Percentiles rank a stretch among this genome's conserved stretches.
These are phyloP conservation scores for Pythium insidiosum DNA, from an alignment of 352 stramenopile genomes.

Conservation along the genomic window DNA sequence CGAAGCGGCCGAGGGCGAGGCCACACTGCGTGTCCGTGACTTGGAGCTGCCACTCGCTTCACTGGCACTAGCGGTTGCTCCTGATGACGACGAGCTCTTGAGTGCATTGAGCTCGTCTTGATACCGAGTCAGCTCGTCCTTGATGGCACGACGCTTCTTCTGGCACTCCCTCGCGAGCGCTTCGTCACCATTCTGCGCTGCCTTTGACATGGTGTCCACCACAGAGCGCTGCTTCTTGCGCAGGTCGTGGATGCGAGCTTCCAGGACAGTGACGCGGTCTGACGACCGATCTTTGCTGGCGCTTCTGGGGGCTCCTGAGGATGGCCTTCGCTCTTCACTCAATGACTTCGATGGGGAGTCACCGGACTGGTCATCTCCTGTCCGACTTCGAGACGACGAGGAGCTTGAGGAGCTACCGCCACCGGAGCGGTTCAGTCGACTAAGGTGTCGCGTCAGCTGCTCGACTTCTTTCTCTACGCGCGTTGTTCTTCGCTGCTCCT, in stretches of 20 bases:
- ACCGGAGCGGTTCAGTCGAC: constrained; percentile 1
- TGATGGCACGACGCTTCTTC: constrained; percentile 59
- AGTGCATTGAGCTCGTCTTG: constrained; percentile 59
- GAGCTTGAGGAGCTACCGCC: constrained; percentile 19
- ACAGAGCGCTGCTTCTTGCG: constrained; percentile 71
- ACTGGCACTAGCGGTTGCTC: no score
- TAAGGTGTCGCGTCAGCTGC: constrained; percentile 73
- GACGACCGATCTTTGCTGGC: constrained; percentile 26
- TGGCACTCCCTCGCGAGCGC: constrained; percentile 73
- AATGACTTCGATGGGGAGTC: background rate
- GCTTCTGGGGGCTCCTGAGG: no score
- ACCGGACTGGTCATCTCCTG: background rate
- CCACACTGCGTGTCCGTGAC: no score
- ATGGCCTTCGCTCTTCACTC: constrained; percentile 1
- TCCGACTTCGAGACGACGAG: constrained; percentile 1
- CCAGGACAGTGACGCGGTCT: constrained; percentile 47
- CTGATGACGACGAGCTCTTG: constrained; percentile 21
- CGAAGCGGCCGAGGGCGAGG: background rate
- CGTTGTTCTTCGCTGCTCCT: constrained; percentile 68
- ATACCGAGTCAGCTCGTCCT: constrained; percentile 63
- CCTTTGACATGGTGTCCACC: constrained; percentile 68
- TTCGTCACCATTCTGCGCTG: constrained; percentile 57
- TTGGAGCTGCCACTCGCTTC: no score
- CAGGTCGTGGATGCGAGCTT: constrained; percentile 67
- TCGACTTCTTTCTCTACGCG: constrained; percentile 81